Conservation (phyloP, 176 grass and related monocot genomes). For the Carex scoparia region DNA sequence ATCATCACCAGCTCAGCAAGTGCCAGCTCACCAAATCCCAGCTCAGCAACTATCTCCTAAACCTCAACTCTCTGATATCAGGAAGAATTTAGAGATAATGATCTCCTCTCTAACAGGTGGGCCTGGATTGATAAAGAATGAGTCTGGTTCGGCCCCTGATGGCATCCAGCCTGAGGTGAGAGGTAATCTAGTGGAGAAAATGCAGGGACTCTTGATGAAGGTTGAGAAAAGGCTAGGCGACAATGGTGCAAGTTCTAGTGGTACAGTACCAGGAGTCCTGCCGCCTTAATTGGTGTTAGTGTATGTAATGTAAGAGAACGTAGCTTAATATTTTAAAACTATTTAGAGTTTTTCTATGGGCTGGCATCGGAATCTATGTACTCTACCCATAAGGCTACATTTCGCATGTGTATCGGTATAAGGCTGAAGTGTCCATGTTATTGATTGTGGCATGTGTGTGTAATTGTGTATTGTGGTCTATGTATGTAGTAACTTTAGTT, state of each 20-base stretch:
- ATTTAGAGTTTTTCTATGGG: not conserved
- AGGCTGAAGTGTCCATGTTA: not conserved
- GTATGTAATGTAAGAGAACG: not conserved
- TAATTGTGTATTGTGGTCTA: not conserved
- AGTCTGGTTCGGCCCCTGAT: conserved; percentile 18
- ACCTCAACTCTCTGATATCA: conserved; percentile 54
- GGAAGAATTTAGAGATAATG: conserved; percentile 85
- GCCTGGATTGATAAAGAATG: not conserved
- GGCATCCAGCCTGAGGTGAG: conserved; percentile 17
- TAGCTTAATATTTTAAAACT: not conserved
- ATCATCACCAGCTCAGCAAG: not conserved
- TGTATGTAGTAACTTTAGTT: not conserved
- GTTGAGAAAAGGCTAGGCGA: conserved; percentile 42
- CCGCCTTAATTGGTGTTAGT: not conserved
- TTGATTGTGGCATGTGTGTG: not conserved
- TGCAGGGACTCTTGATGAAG: conserved; percentile 69
- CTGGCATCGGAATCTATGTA: not conserved
- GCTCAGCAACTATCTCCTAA: conserved; percentile 19
- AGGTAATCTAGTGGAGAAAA: conserved; percentile 51
- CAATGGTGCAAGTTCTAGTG: not conserved
- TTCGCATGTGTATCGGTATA: not conserved
- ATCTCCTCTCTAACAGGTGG: conserved; percentile 45
- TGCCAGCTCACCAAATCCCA: conserved; percentile 14
- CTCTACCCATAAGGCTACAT: not conserved
- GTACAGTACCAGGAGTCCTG: not conserved